These are phyloP conservation scores for Microthyrium microscopicum DNA, from an alignment of 2,329 filamentous ascomycete genomes.

Conservation along the genomic window DNA sequence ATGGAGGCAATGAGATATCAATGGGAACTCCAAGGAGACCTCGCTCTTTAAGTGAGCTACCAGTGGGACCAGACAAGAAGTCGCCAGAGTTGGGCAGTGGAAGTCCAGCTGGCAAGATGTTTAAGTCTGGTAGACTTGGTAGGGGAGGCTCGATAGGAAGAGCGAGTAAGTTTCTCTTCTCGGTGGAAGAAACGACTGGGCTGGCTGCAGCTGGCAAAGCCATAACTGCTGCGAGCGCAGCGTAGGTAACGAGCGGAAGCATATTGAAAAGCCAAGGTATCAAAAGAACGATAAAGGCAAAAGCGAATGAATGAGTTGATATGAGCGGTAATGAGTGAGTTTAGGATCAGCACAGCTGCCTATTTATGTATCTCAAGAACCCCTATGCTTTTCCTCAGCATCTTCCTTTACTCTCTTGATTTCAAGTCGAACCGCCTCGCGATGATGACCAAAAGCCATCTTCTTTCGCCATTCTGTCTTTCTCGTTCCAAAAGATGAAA, in stretches of 20 bases:
- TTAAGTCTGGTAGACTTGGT: neutral
- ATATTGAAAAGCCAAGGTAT: neutral
- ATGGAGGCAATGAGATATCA: slow-evolving; percentile 29
- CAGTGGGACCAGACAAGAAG: neutral
- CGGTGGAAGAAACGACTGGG: neutral
- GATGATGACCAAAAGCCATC: too few relatives aligned
- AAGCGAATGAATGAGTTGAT: neutral
- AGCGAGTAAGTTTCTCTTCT: too few relatives aligned
- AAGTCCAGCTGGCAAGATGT: neutral
- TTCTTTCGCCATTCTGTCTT: too few relatives aligned
- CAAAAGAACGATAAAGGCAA: neutral
- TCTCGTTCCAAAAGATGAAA: too few relatives aligned
- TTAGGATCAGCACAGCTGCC: too few relatives aligned
- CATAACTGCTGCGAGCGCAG: slow-evolving; percentile 2
- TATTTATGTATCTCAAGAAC: neutral
- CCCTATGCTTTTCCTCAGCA: neutral
- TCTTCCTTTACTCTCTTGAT: neutral
- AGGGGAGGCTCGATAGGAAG: too few relatives aligned
- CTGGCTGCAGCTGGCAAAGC: neutral
- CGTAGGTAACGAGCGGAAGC: slow-evolving; percentile 1
- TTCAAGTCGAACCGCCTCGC: too few relatives aligned
- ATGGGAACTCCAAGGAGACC: slow-evolving; percentile 12
- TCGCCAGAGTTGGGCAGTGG: neutral
- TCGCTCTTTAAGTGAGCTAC: too few relatives aligned
- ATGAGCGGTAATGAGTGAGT: slow-evolving; percentile 3